A percentile compares a stretch with the other conserved stretches of the same genome.
Evolutionary conservation across 176 grass and related monocot genomes (phyloP).

Genomic region (Aegilops speltoides): DNA sequence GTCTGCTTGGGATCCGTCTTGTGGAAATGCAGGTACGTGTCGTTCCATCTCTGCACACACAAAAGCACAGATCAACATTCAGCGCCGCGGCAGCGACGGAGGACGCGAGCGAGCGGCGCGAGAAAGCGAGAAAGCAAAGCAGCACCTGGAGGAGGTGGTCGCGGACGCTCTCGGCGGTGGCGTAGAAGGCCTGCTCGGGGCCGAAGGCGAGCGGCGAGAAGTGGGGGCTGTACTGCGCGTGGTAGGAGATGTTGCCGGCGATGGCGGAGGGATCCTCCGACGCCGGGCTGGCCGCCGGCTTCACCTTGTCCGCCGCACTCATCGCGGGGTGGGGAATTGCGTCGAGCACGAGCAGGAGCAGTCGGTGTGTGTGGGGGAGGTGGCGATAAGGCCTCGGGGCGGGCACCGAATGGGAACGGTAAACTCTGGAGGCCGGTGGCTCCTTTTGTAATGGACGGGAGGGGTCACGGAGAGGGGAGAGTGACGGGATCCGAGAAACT

Average conservation of each 20-base stretch:
- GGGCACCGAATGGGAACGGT: constrained; percentile 22
- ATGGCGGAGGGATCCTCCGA: constrained; percentile 62
- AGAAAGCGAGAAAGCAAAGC: not conserved
- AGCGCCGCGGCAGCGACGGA: not conserved
- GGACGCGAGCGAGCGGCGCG: not conserved
- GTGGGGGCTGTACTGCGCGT: constrained; percentile 72
- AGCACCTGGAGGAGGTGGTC: constrained; percentile 82
- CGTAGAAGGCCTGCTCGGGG: constrained; percentile 84
- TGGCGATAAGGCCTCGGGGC: constrained; percentile 20
- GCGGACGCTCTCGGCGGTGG: constrained; percentile 85
- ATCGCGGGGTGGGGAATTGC: constrained; percentile 40
- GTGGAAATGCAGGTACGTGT: constrained; percentile 93
- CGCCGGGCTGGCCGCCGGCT: constrained; percentile 60
- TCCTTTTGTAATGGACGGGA: constrained; percentile 6
- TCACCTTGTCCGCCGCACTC: constrained; percentile 49
- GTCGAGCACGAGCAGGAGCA: not conserved
- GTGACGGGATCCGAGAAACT: constrained; percentile 39
- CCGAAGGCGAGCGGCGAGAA: constrained; percentile 84
- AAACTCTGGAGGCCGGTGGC: constrained; percentile 3
- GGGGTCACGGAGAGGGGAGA: no score
- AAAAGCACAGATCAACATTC: constrained; percentile 27
- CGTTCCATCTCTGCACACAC: constrained; percentile 81
- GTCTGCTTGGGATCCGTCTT: constrained; percentile 96
- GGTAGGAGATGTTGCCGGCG: constrained; percentile 82
- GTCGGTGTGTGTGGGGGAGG: not conserved